These are phyloP conservation scores for Cunninghamia lanceolata DNA, from an alignment of 75 land plant species.

Conservation along the genomic window DNA sequence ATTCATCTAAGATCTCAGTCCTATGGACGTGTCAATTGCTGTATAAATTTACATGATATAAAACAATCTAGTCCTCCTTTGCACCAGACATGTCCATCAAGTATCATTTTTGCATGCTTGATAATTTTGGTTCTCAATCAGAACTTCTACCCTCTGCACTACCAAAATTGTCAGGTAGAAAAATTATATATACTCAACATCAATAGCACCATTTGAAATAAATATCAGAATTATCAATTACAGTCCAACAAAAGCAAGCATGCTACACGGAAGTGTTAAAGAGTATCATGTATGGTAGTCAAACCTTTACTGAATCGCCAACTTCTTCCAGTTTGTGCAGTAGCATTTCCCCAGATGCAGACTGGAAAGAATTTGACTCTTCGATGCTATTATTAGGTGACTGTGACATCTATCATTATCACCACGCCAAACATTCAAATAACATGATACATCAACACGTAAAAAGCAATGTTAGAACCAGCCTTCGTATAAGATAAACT, in stretches of 20 bases:
- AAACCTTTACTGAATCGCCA: conserved; percentile 7
- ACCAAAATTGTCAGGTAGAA: neutral
- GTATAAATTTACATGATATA: neutral
- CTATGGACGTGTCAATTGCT: neutral
- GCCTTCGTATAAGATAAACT: neutral
- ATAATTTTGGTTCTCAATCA: conserved; percentile 8
- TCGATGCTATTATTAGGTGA: conserved; percentile 5
- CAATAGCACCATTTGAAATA: neutral
- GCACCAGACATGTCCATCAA: neutral
- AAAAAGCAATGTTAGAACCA: neutral
- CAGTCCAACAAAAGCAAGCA: neutral
- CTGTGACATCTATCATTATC: neutral
- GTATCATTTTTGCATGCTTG: neutral
- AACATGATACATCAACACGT: neutral
- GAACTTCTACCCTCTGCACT: conserved; percentile 11
- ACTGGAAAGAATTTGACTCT: neutral
- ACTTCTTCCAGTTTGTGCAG: conserved; percentile 7
- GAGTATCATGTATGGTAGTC: neutral
- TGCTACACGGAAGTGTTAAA: neutral
- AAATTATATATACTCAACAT: neutral
- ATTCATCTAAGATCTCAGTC: neutral
- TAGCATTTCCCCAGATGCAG: neutral
- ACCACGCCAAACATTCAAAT: neutral
- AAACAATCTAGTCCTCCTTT: neutral
- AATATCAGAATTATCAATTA: neutral